Evolutionary conservation across 768 basidiomycete species (phyloP), one percentile per base, ranked within the genome.

Genomic region (Auriscalpium microsporum): DNA sequence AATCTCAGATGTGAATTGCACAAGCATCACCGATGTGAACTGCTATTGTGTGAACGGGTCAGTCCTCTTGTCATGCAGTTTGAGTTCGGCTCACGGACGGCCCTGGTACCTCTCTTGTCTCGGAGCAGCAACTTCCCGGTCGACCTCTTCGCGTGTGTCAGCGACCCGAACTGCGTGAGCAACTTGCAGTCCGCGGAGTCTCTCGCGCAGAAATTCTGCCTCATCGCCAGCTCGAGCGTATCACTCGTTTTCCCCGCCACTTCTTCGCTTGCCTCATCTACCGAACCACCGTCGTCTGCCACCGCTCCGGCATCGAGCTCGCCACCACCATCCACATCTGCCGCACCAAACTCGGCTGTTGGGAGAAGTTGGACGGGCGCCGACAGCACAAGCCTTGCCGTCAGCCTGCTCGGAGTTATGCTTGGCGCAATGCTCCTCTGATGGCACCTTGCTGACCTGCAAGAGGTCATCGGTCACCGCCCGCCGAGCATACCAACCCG

Each of bases 131-230:
- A 56, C 8, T 81, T 78, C 61, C 62, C 76, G 7, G 40, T 54
- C 6, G 63, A 65, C 17, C 61, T 78, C 50, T 67, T 74, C 19
- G 59, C 62, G 19, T 79, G 78, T 58, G 67, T 76, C 38, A 60
- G 67, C 9, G 58, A 48, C 3, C n/a, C 54, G 9, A 60, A 62
- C 21, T 80, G 78, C 63, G 58, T 72, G 6, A 48, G 62, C 42
- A 71, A 75, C 48, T 59, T 80, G 1, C 28, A 64, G 14, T 62
- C 71, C 4, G 71, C 74, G 5, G 76, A 81, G 65, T 60, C 56
- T 14, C 70, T 81, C 35, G 73, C 78, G 1, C 72, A 78, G 57
- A 68, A 71, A 58, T 80, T 80, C 63, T 81, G 79, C 62, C 69
- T 72, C 17, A 46, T 74, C 50, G 72, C 73, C 8, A 67, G 66